These are phyloP conservation scores for Oryza longistaminata DNA, from an alignment of 176 grass and related monocot genomes.

Conservation along the genomic window DNA sequence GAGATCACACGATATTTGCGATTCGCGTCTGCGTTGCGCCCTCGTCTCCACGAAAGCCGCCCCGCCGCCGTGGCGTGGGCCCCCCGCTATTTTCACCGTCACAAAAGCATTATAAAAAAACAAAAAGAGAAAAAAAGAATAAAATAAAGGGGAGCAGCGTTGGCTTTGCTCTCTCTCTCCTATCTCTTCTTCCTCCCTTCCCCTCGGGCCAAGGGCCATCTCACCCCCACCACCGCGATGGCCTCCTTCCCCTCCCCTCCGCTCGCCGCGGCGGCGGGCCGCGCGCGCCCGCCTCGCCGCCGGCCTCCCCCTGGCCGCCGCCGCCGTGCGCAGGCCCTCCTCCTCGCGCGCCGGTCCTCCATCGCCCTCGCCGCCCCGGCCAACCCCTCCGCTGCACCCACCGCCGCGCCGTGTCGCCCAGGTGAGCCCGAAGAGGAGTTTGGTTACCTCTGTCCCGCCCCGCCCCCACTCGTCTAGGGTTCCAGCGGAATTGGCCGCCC, in stretches of 20 bases:
- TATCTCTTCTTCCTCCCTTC: conserved; percentile 25
- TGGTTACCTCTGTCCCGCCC: neutral
- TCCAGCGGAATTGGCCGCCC: neutral
- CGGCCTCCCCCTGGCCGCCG: conserved; percentile 34
- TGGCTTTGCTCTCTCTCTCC: conserved; percentile 28
- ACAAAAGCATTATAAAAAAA: conserved; percentile 35
- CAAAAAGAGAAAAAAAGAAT: neutral
- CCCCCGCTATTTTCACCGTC: conserved; percentile 12
- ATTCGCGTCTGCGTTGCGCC: conserved; percentile 10
- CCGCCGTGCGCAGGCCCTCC: conserved; percentile 16
- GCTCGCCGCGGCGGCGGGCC: conserved; percentile 33
- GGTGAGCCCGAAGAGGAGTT: neutral
- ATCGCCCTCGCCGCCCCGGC: conserved; percentile 9
- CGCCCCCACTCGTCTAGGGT: neutral
- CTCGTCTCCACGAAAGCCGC: neutral
- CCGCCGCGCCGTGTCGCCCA: conserved; percentile 31
- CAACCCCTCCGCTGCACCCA: conserved; percentile 41
- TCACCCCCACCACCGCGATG: conserved; percentile 19
- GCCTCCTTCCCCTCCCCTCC: conserved; percentile 47
- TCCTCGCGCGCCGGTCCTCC: conserved; percentile 15
- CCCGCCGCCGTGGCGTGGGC: neutral
- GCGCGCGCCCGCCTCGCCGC: conserved; percentile 41
- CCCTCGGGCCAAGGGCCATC: conserved; percentile 36
- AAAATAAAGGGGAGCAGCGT: neutral
- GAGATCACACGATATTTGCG: too few species aligned